These are phyloP conservation scores for Diaporthe amygdali DNA, from an alignment of 2,329 filamentous ascomycete genomes.

Conservation along the genomic window DNA sequence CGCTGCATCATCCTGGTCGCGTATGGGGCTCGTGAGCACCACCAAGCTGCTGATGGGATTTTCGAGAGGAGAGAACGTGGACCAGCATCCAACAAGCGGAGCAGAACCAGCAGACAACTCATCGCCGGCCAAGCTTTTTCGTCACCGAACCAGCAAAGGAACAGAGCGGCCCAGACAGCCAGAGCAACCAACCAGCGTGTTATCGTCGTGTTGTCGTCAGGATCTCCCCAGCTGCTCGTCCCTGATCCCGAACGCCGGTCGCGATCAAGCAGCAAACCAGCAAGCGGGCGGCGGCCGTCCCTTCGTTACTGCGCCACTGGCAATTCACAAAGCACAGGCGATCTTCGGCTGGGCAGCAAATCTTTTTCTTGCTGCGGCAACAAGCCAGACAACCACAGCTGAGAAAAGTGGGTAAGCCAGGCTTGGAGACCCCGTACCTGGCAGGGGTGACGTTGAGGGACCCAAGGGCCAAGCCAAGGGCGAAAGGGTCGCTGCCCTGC, in stretches of 20 bases:
- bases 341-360: constrained; percentile 20
- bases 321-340: constrained; percentile 13
- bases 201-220: not conserved
- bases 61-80: too few relatives aligned
- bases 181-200: not conserved
- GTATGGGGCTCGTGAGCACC: not conserved
- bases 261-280: not conserved
- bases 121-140: constrained; percentile 8
- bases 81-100: not conserved
- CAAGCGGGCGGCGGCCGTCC: not conserved
- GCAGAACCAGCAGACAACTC: constrained; percentile 6
- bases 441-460: constrained; percentile 18
- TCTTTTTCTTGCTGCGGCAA: constrained; percentile 17
- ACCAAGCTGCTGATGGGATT: too few relatives aligned
- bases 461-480: too few relatives aligned
- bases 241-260: not conserved
- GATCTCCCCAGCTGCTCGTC: not conserved
- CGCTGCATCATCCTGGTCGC: too few relatives aligned
- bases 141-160: not conserved
- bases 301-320: constrained; percentile 17
- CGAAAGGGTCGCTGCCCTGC: too few relatives aligned
- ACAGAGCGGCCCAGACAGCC: not conserved
- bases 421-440: constrained; percentile 14
- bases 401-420: constrained; percentile 13
- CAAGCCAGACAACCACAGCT: constrained; percentile 16